phyloP scores from a whole-genome alignment of 2,329 filamentous ascomycete genomes.

The Sclerotinia spermophila region DNA sequence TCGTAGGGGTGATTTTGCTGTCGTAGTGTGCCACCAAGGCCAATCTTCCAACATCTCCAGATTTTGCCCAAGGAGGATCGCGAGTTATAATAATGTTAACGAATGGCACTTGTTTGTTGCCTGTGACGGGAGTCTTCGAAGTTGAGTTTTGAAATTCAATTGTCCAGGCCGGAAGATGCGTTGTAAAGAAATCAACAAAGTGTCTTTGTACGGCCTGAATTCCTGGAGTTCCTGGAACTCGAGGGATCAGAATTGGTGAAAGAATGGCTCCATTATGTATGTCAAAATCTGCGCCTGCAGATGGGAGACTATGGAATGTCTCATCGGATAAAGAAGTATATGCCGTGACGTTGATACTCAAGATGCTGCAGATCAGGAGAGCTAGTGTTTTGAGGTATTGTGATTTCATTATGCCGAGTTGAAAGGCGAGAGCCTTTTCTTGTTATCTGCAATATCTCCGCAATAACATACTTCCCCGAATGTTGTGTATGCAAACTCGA shows the following conservation, averaged over 20 bases:
- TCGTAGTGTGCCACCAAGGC: conserved; percentile 95
- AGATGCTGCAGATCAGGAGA: conserved; percentile 23
- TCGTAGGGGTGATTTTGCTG: conserved; percentile 71
- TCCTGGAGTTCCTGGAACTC: conserved; percentile 82
- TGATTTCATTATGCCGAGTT: conserved; percentile 23
- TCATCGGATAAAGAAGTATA: conserved; percentile 62
- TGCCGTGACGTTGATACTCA: conserved; percentile 26
- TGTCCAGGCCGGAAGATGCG: conserved; percentile 72
- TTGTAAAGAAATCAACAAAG: conserved; percentile 77
- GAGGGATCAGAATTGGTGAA: conserved; percentile 79
- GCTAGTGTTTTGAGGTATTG: conserved; percentile 23
- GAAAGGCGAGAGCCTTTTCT: conserved; percentile 27
- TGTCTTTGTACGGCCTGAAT: conserved; percentile 71
- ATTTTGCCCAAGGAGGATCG: conserved; percentile 76
- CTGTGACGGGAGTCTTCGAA: conserved; percentile 72
- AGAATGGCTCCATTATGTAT: conserved; percentile 72
- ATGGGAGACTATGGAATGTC: conserved; percentile 67
- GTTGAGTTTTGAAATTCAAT: conserved; percentile 89
- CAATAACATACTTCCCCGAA: conserved; percentile 29
- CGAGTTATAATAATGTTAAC: conserved; percentile 80
- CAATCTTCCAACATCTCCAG: conserved; percentile 73
- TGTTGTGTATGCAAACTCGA: background rate
- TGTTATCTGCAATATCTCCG: conserved; percentile 20
- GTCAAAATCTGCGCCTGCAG: conserved; percentile 72
- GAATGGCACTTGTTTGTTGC: conserved; percentile 71